Evolutionary conservation across 257 asterid species (phyloP).

Genomic region (Solanum medicagineum): DNA sequence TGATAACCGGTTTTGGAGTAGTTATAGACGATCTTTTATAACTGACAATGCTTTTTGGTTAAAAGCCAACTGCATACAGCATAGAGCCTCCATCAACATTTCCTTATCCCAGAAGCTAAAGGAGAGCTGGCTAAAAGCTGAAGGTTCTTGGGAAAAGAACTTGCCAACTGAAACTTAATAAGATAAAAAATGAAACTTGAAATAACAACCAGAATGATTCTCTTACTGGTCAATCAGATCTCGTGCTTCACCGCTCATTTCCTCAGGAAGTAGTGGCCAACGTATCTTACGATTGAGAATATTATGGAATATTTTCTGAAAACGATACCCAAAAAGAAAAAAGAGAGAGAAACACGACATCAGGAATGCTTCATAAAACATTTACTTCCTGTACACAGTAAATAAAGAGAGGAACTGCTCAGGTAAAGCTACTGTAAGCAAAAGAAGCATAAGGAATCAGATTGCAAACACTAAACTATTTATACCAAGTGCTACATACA

Average conservation of each 20-base stretch:
- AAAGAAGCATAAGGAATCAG: not conserved
- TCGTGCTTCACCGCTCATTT: conserved; percentile 76
- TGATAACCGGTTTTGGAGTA: not conserved
- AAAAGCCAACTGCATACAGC: not conserved
- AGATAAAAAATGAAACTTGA: not conserved
- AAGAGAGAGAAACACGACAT: not conserved
- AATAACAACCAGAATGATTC: not conserved
- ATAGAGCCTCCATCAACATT: not conserved
- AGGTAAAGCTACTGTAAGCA: not conserved
- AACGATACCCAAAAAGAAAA: not conserved
- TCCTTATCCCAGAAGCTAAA: not conserved
- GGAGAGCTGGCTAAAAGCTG: not conserved
- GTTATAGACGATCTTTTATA: not conserved
- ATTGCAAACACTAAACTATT: not conserved
- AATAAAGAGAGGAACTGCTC: not conserved
- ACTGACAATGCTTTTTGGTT: not conserved
- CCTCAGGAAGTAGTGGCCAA: conserved; percentile 86
- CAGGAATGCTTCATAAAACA: not conserved
- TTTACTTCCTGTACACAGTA: not conserved
- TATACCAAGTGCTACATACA: not conserved
- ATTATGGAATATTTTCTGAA: conserved; percentile 83
- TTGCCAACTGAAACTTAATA: not conserved
- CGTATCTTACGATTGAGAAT: conserved; percentile 94
- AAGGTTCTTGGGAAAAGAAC: not conserved
- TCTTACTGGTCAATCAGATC: conserved; percentile 90